Evolutionary conservation across 768 basidiomycete species (phyloP), one percentile per base, ranked within the genome.

Genomic region (Mycena crocata): DNA sequence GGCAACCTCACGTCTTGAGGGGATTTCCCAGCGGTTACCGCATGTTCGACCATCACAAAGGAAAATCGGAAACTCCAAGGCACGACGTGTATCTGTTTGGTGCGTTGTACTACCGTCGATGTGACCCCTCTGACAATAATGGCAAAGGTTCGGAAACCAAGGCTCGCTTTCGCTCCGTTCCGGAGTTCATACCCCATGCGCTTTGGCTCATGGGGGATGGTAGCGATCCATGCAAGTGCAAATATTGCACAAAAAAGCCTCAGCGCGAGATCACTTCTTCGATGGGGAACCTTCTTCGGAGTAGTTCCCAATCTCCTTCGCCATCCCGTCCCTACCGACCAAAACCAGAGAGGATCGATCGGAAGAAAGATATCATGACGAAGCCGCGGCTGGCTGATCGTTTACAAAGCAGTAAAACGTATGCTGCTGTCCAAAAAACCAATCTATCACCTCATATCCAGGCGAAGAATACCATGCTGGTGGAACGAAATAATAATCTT

Each of bases 181-280:
- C 91, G 51, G 94, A 96, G 74, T 94, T 95, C 75, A 86, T 91
- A 50, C 93, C 93, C 5, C 94, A 96, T 71, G 92, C 92, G 3
- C 81, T 89, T 63, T 95, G 93, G 93, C 85, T 95, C 13, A 82
- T 90, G 75, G 80, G 81, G 9, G 89, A 92, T 64, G 75, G 84
- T 65, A 83, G 82, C 48, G 72, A 75, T 3, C 84, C 84, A 45
- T 95, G 93, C 72, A 78, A 78, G 34, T 95, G 93, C 80, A 93
- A 93, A 74, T 94, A 94, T 71, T 94, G 93, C 74, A 79, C 86
- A 44, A 90, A 89, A 71, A 83, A 87, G 67, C 80, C 89, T 0
- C 93, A 94, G 75, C 86, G 85, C 40, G 87, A 90, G 71, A 90
- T 94, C 62, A 91, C 90, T 2, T 83, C 86, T 7, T 82, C 82